Evolutionary conservation across 345 rosid species (phyloP).

Genomic region (Hevea brasiliensis): DNA sequence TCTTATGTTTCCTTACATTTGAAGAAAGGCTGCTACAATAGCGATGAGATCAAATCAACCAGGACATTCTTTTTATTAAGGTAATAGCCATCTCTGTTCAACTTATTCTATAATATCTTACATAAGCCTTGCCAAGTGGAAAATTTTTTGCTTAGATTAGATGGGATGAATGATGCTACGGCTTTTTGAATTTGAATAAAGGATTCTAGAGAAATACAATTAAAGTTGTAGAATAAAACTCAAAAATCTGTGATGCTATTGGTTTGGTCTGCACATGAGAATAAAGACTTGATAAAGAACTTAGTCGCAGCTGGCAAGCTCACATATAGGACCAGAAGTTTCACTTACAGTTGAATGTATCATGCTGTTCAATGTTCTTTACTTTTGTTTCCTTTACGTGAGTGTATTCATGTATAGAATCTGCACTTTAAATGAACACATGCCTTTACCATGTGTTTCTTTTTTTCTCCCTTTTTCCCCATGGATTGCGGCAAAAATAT

Average conservation of each 20-base stretch:
- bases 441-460: neutral
- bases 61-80: neutral
- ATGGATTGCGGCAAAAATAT: neutral
- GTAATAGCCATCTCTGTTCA: neutral
- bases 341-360: neutral
- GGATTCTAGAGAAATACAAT: too few species aligned
- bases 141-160: too few species aligned
- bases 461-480: neutral
- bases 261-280: too few species aligned
- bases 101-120: too few species aligned
- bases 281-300: too few species aligned
- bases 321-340: neutral
- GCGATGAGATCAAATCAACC: neutral
- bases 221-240: too few species aligned
- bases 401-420: constrained; percentile 1
- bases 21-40: neutral
- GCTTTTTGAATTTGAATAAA: too few species aligned
- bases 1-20: neutral
- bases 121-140: too few species aligned
- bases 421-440: neutral
- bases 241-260: too few species aligned
- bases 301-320: too few species aligned
- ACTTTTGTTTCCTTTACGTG: neutral
- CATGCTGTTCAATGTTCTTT: neutral
- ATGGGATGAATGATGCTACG: too few species aligned